Percentiles rank a stretch among this genome's conserved stretches.
phyloP scores from a whole-genome alignment of 2,329 filamentous ascomycete species.

The Pyricularia grisea region DNA sequence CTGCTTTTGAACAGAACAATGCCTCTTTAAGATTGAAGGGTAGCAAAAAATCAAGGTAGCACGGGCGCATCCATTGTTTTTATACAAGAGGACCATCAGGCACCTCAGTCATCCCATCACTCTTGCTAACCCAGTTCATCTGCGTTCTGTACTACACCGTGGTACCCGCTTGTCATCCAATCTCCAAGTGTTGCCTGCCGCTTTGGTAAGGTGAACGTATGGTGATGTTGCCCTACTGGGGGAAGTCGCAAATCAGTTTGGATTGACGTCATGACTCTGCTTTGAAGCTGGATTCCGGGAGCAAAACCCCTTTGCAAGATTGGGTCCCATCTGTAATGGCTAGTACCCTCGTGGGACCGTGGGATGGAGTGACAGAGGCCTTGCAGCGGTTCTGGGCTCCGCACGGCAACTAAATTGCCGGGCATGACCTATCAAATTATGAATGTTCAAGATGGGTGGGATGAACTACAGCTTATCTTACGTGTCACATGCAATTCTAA shows the following conservation, averaged over 20 bases:
- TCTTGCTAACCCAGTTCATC: neutral
- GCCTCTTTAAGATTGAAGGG: neutral
- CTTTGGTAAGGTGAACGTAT: neutral
- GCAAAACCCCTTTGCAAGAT: neutral
- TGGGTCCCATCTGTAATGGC: neutral
- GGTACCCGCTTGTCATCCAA: neutral
- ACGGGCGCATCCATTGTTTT: neutral
- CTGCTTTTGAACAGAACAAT: neutral
- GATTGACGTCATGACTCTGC: neutral
- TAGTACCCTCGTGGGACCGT: neutral
- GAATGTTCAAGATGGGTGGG: neutral
- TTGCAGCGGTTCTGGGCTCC: neutral
- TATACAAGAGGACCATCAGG: neutral
- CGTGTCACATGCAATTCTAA: neutral
- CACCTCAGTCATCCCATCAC: neutral
- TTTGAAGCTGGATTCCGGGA: neutral
- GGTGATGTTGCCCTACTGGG: neutral
- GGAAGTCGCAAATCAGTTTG: neutral
- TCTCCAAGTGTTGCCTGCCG: neutral
- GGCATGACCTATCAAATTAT: neutral
- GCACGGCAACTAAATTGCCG: neutral
- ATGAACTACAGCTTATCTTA: neutral
- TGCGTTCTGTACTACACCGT: neutral
- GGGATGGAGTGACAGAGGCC: neutral
- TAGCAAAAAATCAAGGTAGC: neutral